phyloP scores from a whole-genome alignment of 805 yeast species.

The Candida andamanensis region DNA sequence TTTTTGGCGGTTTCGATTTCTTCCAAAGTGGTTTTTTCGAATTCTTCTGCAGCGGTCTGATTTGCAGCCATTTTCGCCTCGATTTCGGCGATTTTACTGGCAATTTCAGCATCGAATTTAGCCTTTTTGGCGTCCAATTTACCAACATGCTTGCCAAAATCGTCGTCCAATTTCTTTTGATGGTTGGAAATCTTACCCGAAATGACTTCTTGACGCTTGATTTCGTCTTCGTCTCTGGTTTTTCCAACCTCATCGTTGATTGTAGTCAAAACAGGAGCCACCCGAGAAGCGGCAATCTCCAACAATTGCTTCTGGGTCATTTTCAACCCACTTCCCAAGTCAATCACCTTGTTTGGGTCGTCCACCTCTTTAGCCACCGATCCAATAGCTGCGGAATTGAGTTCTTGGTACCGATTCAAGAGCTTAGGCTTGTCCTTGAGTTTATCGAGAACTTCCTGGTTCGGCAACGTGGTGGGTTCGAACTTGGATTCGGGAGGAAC shows the following conservation, averaged over 20 bases:
- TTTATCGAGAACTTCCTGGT: slow-evolving; percentile 30
- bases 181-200: slow-evolving; percentile 32
- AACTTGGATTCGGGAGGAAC: slow-evolving; percentile 33
- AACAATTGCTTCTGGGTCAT: slow-evolving; percentile 52
- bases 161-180: slow-evolving; percentile 30
- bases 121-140: slow-evolving; percentile 35
- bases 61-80: slow-evolving; percentile 20
- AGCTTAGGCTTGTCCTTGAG: slow-evolving; percentile 45
- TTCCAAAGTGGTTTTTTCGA: slow-evolving; percentile 35
- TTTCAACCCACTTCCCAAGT: slow-evolving; percentile 50
- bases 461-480: slow-evolving; percentile 32
- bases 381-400: slow-evolving; percentile 43
- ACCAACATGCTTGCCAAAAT: slow-evolving; percentile 30
- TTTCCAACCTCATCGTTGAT: slow-evolving; percentile 47
- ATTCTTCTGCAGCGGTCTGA: slow-evolving; percentile 28
- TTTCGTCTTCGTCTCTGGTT: slow-evolving; percentile 40
- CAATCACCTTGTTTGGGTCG: slow-evolving; percentile 45
- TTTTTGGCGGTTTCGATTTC: slow-evolving; percentile 42
- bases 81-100: slow-evolving; percentile 22
- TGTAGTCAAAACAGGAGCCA: slow-evolving; percentile 48
- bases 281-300: slow-evolving; percentile 51
- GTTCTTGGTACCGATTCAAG: slow-evolving; percentile 44
- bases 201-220: slow-evolving; percentile 34
- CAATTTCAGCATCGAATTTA: slow-evolving; percentile 39
- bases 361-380: slow-evolving; percentile 41